Conservation (phyloP, 2,329 filamentous ascomycete genomes). For the Beauveria sp. region DNA sequence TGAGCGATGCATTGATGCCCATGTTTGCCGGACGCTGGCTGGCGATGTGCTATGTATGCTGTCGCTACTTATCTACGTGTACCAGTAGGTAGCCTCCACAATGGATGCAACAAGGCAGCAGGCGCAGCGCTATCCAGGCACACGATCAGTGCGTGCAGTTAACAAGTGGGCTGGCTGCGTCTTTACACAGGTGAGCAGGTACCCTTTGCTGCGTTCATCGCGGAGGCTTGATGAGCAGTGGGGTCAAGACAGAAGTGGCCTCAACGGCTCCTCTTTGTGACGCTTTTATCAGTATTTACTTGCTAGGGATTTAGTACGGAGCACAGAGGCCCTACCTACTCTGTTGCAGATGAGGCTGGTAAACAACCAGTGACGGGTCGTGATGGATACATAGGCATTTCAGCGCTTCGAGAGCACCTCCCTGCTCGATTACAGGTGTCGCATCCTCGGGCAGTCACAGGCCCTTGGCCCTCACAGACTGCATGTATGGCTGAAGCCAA, state of each 20-base stretch:
- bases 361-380: too few relatives aligned
- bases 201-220: background rate
- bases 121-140: background rate
- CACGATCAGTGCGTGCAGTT: background rate
- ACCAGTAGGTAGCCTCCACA: too few relatives aligned
- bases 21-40: too few relatives aligned
- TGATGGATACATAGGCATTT: too few relatives aligned
- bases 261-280: constrained; percentile 5
- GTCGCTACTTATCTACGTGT: too few relatives aligned
- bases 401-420: background rate
- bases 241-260: background rate
- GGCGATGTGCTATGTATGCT: too few relatives aligned
- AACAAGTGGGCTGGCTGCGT: background rate
- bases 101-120: background rate
- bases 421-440: background rate
- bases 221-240: background rate
- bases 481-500: constrained; percentile 1
- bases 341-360: too few relatives aligned
- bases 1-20: too few relatives aligned
- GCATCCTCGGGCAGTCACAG: background rate
- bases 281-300: background rate
- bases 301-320: too few relatives aligned
- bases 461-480: background rate
- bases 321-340: too few relatives aligned
- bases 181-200: background rate